Evolutionary conservation across 768 basidiomycete genomes (phyloP), one percentile per base, ranked within the genome.

Genomic region (Coprinellus aureogranulatus): DNA sequence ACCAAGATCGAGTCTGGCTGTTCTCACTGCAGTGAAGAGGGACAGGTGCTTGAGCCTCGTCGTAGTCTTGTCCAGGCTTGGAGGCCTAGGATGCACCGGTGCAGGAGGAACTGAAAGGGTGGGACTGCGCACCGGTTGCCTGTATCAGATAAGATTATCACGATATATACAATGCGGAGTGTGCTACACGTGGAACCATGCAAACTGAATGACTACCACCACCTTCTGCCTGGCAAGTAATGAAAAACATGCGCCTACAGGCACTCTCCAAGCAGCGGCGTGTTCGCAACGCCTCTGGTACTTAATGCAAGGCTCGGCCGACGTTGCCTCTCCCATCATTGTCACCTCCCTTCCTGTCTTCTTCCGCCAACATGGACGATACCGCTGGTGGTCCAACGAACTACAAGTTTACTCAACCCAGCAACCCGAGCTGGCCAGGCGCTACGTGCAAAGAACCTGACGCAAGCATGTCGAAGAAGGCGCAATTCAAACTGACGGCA

Each of bases 81-180:
- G n/a, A n/a, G n/a, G n/a, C n/a, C n/a, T n/a, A n/a, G n/a, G n/a
- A n/a, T n/a, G n/a, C n/a, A n/a, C n/a, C n/a, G n/a, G n/a, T n/a
- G n/a, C n/a, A n/a, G n/a, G n/a, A n/a, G n/a, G n/a, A n/a, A n/a
- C n/a, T n/a, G n/a, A n/a, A n/a, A n/a, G n/a, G 37, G 18, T 39
- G 37, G 37, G 37, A 9, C 37, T 39, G 10, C 37, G 10, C n/a
- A 53, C 20, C 31, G 27, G 20, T 41, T 14, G 34, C 8, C 34
- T 34, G 34, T 54, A 54, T 44, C 49, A 18, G 49, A 51, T 51
- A 51, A 51, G 27, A 51, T 51, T 37, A 45, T 45, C 12, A 10
- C n/a, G n/a, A n/a, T n/a, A n/a, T n/a, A n/a, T n/a, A n/a, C n/a
- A n/a, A n/a, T n/a, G n/a, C n/a, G n/a, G n/a, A n/a, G n/a, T n/a